Evolutionary conservation across 2,329 filamentous ascomycete species (phyloP), one percentile per base, ranked within the genome.

Genomic region (Mycosphaerella arachidis): DNA sequence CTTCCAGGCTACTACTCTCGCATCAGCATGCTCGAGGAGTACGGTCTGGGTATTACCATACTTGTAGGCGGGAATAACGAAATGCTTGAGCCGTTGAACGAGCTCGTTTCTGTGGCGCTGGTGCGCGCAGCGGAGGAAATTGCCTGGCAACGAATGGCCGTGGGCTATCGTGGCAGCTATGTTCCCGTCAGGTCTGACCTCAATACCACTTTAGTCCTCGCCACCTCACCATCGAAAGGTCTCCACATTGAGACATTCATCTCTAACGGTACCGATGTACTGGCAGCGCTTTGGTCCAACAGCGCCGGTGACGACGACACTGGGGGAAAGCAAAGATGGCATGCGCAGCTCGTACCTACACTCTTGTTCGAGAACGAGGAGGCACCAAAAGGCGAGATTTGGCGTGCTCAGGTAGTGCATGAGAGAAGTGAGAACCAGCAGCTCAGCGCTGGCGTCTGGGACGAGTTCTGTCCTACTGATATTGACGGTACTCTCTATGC

Each of bases 11-110:
- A 81, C 53, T 66, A 66, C 4, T 76, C 75, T 2, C 67, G 70
- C 5, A 75, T 80, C 50, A 69, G 75, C 10, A 56, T 75, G 6
- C 64, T 78, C 1, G 77, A 78, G 0, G 77, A 79, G 30, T 80
- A 78, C 56, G 74, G 76, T 18, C 67, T 81, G 0, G 71, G 76
- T 2, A 68, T 80, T 48, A 78, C 76, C 1, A 72, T 80, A 7
- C 68, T 79, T 57, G 71, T 70, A 18, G 74, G 67, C 43, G 72
- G 75, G 6, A 59, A 68, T 1, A 5, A 10, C 6, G 56, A 56
- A 6, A 46, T 73, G 7, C 57, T 76, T 7, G 8, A 29, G 3
- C 63, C 66, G n/a, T 52, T 76, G 7, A 56, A 55, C 8, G 71
- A 74, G 16, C 65, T 69, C 9, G 67, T 77, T 3, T 68, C 70